Conservation (phyloP, 1,139 yeast species). For the Yamadazyma atmosphaerica region DNA sequence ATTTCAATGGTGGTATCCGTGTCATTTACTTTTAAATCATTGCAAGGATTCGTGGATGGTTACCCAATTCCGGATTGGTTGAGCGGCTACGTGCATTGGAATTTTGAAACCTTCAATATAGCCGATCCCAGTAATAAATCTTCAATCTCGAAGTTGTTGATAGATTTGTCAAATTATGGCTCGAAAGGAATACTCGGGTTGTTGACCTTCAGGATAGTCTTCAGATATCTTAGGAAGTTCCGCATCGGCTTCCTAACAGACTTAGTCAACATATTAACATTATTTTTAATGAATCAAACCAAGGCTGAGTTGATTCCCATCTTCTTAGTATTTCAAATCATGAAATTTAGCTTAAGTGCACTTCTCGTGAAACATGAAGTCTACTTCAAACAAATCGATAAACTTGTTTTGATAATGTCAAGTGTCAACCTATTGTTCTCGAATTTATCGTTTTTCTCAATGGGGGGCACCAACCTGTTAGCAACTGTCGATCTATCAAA, state of each 20-base stretch:
- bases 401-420: constrained; percentile 22
- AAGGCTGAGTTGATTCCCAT: constrained; percentile 69
- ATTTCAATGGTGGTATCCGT: constrained; percentile 40
- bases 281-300: constrained; percentile 70
- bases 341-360: constrained; percentile 29
- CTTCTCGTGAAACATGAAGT: constrained; percentile 9
- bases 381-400: constrained; percentile 24
- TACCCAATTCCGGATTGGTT: constrained; percentile 45
- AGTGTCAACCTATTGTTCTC: constrained; percentile 47
- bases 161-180: constrained; percentile 29
- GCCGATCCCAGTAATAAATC: constrained; percentile 22
- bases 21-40: constrained; percentile 57
- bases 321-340: constrained; percentile 50
- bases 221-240: constrained; percentile 24
- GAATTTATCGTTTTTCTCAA: constrained; percentile 77
- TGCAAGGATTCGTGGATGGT: constrained; percentile 57
- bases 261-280: constrained; percentile 43
- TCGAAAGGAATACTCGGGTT: constrained; percentile 22
- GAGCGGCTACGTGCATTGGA: constrained; percentile 29
- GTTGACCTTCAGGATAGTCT: constrained; percentile 23
- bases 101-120: constrained; percentile 27
- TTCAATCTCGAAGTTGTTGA: constrained; percentile 26
- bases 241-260: constrained; percentile 38
- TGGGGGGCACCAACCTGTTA: constrained; percentile 89
- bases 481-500: constrained; percentile 89